These are phyloP conservation scores for Recurvomyces mirabilis DNA, from an alignment of 495 filamentous ascomycete genomes.

Conservation along the genomic window DNA sequence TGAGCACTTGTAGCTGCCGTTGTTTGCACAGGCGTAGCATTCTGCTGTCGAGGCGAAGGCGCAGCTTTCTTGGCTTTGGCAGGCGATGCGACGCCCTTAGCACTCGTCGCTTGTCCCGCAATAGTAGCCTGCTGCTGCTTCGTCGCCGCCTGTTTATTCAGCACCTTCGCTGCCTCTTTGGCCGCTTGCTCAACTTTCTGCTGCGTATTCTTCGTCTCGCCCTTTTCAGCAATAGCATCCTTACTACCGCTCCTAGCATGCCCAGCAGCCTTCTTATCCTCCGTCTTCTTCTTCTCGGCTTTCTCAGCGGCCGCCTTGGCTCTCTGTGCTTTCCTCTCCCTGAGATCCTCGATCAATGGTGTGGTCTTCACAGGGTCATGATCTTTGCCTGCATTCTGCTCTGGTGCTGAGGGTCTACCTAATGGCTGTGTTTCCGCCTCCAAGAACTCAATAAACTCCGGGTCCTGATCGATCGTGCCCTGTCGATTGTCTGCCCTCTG, in stretches of 20 bases:
- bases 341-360: slow-evolving; percentile 79
- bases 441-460: slow-evolving; percentile 87
- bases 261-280: slow-evolving; percentile 38
- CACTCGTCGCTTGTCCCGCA: slow-evolving; percentile 24
- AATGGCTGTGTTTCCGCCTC: slow-evolving; percentile 74
- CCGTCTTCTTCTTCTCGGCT: slow-evolving; percentile 41
- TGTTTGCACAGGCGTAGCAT: slow-evolving; percentile 3
- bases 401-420: slow-evolving; percentile 37
- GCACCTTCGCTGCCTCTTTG: slow-evolving; percentile 69
- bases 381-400: slow-evolving; percentile 32
- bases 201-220: slow-evolving; percentile 6
- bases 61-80: slow-evolving; percentile 26
- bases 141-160: slow-evolving; percentile 52
- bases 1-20: not conserved
- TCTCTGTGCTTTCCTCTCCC: slow-evolving; percentile 82
- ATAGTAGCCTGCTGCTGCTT: slow-evolving; percentile 15
- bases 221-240: slow-evolving; percentile 21
- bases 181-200: slow-evolving; percentile 47
- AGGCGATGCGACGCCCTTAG: slow-evolving; percentile 8
- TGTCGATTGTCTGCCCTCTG: slow-evolving; percentile 69
- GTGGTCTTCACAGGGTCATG: slow-evolving; percentile 71
- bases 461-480: slow-evolving; percentile 91
- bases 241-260: slow-evolving; percentile 22
- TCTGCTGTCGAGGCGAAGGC: slow-evolving; percentile 7
- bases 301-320: slow-evolving; percentile 47